Base-by-base conservation (phyloP, 2,329 filamentous ascomycete species). In the Cercospora zeae-maydis region DNA sequence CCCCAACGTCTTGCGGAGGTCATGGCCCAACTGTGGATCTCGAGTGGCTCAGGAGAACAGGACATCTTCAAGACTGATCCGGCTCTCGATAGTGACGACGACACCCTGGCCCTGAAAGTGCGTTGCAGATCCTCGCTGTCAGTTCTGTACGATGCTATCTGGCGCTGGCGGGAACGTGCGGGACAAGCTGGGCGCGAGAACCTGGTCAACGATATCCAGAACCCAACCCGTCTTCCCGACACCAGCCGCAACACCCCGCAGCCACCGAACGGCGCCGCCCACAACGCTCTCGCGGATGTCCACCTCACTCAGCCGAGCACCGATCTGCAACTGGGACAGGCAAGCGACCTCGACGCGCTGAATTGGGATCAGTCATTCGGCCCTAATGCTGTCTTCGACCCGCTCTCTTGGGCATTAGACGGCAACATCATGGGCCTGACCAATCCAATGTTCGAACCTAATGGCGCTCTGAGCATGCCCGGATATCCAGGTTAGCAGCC, bases 331-430 rank as follows among this genome's bases (percentile, higher is more conserved):
- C 59, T 64, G 13, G 67, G 61, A 1, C 56, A 63, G 34, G 54
- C 56, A 24, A 67, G 61, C 34, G 69, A 69, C 24, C 62, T 67
- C 65, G 51, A 79, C 39, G 64, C 62, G 3, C 61, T 72, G 64
- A 67, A 62, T 9, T 72, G 72, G 66, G 51, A 79, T 37, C 67
- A 77, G 54, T 77, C 76, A 51, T 80, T 78, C 34, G 78, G 71
- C 8, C 66, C 68, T 4, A 92, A 92, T 75, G 91, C 96, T 75
- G 91, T 96, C 65, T 96, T 96, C 73, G 92, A 96, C 77, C 91
- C 93, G 0, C 83, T 96, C 71, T 91, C 93, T 75, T 97, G 93
- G 93, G 92, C 96, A 81, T 80, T 97, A 64, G 93, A 97, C 75
- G 91, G 91, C 13, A 81, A 93, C 34, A 82, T 95, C 11, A 57